Evolutionary conservation across 345 rosid genomes (phyloP).

Genomic region (Gossypium stocksii): DNA sequence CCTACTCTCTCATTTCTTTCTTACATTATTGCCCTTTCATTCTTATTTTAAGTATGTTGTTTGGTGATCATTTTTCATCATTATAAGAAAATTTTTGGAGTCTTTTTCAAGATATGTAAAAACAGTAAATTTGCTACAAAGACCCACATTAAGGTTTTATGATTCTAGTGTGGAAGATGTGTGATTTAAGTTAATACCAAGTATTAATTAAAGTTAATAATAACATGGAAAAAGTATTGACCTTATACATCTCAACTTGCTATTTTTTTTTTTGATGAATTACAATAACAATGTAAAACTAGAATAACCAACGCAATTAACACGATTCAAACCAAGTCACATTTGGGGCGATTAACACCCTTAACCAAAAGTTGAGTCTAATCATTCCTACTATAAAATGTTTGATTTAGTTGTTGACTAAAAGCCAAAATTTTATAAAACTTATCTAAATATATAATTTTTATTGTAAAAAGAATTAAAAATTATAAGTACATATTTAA

Average conservation of each 20-base stretch:
- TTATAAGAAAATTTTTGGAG: background rate
- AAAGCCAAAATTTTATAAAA: too few species aligned
- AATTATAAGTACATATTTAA: too few species aligned
- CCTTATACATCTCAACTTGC: too few species aligned
- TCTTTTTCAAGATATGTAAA: background rate
- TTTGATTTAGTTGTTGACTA: too few species aligned
- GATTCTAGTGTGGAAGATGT: background rate
- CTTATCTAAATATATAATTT: too few species aligned
- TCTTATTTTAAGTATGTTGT: background rate
- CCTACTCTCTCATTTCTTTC: background rate
- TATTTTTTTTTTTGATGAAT: too few species aligned
- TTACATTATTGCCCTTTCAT: background rate
- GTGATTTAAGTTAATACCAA: background rate
- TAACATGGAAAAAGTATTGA: background rate
- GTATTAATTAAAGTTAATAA: background rate
- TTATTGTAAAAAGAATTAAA: too few species aligned
- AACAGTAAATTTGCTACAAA: background rate
- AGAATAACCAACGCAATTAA: too few species aligned
- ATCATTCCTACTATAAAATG: too few species aligned
- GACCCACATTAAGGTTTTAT: background rate
- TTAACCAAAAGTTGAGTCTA: too few species aligned
- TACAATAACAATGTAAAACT: too few species aligned
- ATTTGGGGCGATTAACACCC: accelerated
- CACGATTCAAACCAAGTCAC: accelerated
- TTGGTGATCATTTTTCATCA: background rate